Evolutionary conservation across 495 filamentous ascomycete genomes (phyloP).

Genomic region (Hypoxylon trugodes): DNA sequence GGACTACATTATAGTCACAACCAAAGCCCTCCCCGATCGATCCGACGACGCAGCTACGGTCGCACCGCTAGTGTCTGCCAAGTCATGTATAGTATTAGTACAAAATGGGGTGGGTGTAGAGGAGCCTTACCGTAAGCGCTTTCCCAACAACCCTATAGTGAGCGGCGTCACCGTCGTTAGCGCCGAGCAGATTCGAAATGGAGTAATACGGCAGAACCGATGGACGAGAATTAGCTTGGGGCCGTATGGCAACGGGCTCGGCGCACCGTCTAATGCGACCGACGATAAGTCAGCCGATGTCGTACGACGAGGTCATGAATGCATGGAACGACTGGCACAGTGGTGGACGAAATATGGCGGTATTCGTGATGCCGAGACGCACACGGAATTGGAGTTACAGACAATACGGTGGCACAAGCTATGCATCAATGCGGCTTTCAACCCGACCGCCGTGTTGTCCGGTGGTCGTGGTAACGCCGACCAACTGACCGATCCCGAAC

Average conservation of each 20-base stretch:
- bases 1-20: constrained; percentile 69
- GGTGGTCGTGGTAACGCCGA: constrained; percentile 64
- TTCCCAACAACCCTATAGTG: constrained; percentile 63
- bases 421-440: constrained; percentile 70
- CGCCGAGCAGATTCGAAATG: constrained; percentile 59
- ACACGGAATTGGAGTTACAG: constrained; percentile 62
- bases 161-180: constrained; percentile 68
- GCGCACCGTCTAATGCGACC: constrained; percentile 30
- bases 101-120: constrained; percentile 79
- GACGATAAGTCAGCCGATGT: constrained; percentile 41
- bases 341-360: constrained; percentile 55
- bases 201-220: constrained; percentile 64
- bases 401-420: constrained; percentile 71
- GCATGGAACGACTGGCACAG: constrained; percentile 43
- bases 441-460: constrained; percentile 66
- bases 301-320: constrained; percentile 30
- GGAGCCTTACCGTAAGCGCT: constrained; percentile 64
- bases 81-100: constrained; percentile 67
- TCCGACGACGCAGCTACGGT: constrained; percentile 56
- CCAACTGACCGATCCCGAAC: constrained; percentile 61
- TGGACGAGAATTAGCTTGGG: constrained; percentile 69
- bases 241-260: constrained; percentile 55
- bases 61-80: constrained; percentile 59
- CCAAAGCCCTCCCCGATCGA: constrained; percentile 65
- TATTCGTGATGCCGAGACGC: constrained; percentile 60